phyloP scores from a whole-genome alignment of 164 flowering plant genomes.

The Chloranthus sessilifolius region DNA sequence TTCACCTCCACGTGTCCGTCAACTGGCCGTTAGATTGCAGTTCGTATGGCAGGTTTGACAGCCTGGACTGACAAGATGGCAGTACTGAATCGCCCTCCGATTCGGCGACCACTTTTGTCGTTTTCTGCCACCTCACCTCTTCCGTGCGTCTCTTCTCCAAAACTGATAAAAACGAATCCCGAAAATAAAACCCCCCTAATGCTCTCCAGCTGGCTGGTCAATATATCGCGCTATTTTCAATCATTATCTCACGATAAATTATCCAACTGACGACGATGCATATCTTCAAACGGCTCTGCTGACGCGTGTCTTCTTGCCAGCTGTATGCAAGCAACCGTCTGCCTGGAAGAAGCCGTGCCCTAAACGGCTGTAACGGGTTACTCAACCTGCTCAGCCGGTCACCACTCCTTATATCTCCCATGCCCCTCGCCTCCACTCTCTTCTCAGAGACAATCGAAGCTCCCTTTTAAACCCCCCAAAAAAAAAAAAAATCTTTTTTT shows the following conservation, averaged over 20 bases:
- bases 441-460: background rate
- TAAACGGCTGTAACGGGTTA: slow-evolving; percentile 4
- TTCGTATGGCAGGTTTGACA: slow-evolving; percentile 48
- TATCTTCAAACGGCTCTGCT: background rate
- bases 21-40: too few species aligned
- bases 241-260: slow-evolving; percentile 48
- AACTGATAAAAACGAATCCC: too few species aligned
- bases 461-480: background rate
- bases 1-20: too few species aligned
- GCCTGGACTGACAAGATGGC: slow-evolving; percentile 51
- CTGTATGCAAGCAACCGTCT: slow-evolving; percentile 14
- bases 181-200: too few species aligned
- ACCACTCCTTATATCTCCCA: background rate
- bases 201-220: too few species aligned
- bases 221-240: slow-evolving; percentile 10
- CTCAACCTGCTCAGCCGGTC: background rate
- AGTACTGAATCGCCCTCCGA: slow-evolving; percentile 57
- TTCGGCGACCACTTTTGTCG: slow-evolving; percentile 65
- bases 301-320: slow-evolving; percentile 48
- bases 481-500: background rate
- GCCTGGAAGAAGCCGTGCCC: slow-evolving; percentile 42
- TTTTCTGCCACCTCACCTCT: slow-evolving; percentile 50
- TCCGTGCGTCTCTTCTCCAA: slow-evolving; percentile 28
- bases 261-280: slow-evolving; percentile 27
- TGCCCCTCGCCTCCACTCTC: background rate